Conservation (phyloP, 2,329 filamentous ascomycete species). For the Tetracladium maxilliforme region DNA sequence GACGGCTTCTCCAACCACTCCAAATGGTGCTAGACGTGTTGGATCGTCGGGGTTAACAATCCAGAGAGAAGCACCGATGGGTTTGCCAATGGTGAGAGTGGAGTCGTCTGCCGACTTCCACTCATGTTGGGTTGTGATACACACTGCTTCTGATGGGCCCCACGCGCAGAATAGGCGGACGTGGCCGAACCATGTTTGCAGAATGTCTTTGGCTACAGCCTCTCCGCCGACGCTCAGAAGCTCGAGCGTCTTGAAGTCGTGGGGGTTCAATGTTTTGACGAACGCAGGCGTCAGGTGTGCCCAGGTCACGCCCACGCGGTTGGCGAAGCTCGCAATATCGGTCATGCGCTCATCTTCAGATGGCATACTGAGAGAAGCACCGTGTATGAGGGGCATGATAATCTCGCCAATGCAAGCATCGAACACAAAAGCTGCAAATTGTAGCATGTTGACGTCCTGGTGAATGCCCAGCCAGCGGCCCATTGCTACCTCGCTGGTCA, state of each 20-base stretch:
- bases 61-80: no score
- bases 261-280: conserved; percentile 9
- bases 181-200: no score
- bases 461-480: no score
- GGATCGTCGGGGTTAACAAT: no score
- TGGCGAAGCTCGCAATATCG: conserved; percentile 16
- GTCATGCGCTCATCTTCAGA: conserved; percentile 20
- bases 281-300: conserved; percentile 14
- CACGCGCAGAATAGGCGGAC: no score
- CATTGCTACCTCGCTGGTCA: no score
- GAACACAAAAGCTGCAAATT: conserved; percentile 19
- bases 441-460: no score
- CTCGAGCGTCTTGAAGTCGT: conserved; percentile 8
- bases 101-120: not conserved
- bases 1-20: no score
- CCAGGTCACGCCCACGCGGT: conserved; percentile 9
- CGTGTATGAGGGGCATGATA: conserved; percentile 18
- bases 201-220: conserved; percentile 18
- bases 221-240: conserved; percentile 13
- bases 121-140: not conserved
- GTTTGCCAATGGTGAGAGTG: no score
- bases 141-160: no score
- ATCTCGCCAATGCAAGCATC: conserved; percentile 21
- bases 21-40: no score
- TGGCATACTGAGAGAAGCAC: conserved; percentile 23